Conservation (phyloP, 768 basidiomycete species). For the Boletus rufocinnamomeus region DNA sequence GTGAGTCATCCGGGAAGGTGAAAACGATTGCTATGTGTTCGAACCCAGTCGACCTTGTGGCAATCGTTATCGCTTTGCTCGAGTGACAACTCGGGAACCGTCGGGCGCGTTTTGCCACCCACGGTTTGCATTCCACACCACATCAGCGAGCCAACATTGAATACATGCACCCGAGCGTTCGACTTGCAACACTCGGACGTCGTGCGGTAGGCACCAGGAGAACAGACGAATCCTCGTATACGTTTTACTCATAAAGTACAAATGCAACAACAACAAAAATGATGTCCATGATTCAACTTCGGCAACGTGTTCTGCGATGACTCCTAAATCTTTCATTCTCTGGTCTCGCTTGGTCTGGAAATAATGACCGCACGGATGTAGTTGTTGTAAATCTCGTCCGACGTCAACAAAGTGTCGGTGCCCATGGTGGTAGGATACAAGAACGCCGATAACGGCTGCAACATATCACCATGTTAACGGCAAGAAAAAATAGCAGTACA, state of each 20-base stretch:
- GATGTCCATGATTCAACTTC: background rate
- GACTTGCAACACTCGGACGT: background rate
- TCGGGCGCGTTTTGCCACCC: background rate
- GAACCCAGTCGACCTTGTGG: no score
- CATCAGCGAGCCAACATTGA: background rate
- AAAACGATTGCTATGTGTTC: no score
- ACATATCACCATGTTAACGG: background rate
- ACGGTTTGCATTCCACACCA: background rate
- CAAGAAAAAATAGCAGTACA: background rate
- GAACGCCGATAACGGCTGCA: conserved; percentile 62
- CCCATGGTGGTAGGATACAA: conserved; percentile 54
- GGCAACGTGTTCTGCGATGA: background rate
- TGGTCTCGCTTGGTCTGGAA: conserved; percentile 13
- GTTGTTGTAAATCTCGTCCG: conserved; percentile 74
- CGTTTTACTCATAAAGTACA: background rate
- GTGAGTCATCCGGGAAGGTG: no score
- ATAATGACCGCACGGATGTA: conserved; percentile 61
- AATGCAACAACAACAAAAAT: background rate
- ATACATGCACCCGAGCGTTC: background rate
- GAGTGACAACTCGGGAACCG: background rate
- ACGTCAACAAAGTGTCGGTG: conserved; percentile 67
- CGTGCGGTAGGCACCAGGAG: background rate
- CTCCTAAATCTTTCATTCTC: conserved; percentile 4
- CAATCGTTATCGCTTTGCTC: background rate
- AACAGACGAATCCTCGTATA: background rate